Percentiles rank a stretch among this genome's conserved stretches.
Evolutionary conservation across 768 basidiomycete species (phyloP).

Genomic region (Xerocomus potaroensis): DNA sequence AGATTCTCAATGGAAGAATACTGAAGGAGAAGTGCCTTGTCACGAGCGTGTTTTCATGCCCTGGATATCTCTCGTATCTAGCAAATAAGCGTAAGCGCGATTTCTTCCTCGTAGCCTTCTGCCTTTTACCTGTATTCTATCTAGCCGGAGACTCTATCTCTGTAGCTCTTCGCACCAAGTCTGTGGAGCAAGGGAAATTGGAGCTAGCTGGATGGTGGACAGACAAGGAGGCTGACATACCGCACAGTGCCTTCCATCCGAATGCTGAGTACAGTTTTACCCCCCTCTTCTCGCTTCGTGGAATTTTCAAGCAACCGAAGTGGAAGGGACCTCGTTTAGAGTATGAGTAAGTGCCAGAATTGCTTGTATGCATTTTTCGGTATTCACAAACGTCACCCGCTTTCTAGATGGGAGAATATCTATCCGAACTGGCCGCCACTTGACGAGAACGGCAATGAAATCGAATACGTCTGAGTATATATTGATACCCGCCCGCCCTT

Average conservation of each 20-base stretch:
- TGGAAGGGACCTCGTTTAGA: too few relatives aligned
- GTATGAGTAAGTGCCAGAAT: too few relatives aligned
- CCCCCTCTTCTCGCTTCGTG: too few relatives aligned
- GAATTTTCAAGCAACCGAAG: too few relatives aligned
- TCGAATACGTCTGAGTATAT: too few relatives aligned
- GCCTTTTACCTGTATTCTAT: too few relatives aligned
- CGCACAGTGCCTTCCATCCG: conserved; percentile 1
- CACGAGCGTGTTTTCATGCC: conserved; percentile 21
- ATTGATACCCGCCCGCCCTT: too few relatives aligned
- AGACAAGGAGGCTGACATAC: not conserved
- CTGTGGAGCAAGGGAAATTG: not conserved
- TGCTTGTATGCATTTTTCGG: too few relatives aligned
- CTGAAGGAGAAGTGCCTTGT: conserved; percentile 24
- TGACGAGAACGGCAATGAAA: conserved; percentile 15
- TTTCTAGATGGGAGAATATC: conserved; percentile 13
- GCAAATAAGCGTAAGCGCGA: conserved; percentile 13
- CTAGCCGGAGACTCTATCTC: conserved; percentile 12
- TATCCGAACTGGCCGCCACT: conserved; percentile 14
- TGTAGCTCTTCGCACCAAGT: not conserved
- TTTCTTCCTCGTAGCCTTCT: not conserved
- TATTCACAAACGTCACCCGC: too few relatives aligned
- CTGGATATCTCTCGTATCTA: conserved; percentile 24
- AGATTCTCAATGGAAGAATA: conserved; percentile 3
- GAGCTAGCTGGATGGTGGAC: conserved; percentile 5
- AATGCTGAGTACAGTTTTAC: too few relatives aligned